Evolutionary conservation across 164 flowering plant species (phyloP).

Genomic region (Nelumbo lutea): DNA sequence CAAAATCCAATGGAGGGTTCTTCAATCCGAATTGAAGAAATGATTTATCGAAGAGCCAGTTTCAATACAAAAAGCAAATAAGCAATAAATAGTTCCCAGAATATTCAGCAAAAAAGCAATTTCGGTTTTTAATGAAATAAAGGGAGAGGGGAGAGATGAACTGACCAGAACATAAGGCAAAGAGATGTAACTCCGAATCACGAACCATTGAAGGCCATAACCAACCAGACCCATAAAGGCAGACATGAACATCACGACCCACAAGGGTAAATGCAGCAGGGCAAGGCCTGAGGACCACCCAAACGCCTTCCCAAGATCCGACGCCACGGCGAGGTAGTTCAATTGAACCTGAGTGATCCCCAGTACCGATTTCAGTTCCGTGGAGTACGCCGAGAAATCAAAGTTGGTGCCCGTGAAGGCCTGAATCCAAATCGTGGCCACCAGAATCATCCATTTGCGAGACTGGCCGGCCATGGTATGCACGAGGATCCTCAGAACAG

Average conservation of each 20-base stretch:
- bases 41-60: no score
- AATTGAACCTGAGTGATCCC: slow-evolving; percentile 81
- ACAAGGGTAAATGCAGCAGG: slow-evolving; percentile 54
- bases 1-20: no score
- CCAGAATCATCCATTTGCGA: slow-evolving; percentile 86
- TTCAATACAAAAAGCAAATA: no score
- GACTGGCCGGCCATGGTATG: slow-evolving; percentile 62
- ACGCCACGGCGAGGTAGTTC: slow-evolving; percentile 84
- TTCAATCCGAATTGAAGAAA: no score
- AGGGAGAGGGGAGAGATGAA: slow-evolving; percentile 1
- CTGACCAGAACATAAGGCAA: slow-evolving; percentile 78
- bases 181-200: slow-evolving; percentile 43
- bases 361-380: slow-evolving; percentile 60
- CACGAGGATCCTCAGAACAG: neutral
- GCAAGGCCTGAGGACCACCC: slow-evolving; percentile 98
- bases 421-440: slow-evolving; percentile 90
- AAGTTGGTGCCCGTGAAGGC: slow-evolving; percentile 97
- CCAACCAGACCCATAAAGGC: slow-evolving; percentile 72
- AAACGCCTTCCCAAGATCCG: slow-evolving; percentile 82
- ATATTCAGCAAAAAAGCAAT: no score
- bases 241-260: slow-evolving; percentile 64
- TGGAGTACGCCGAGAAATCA: slow-evolving; percentile 89
- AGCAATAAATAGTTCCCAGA: no score
- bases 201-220: slow-evolving; percentile 87
- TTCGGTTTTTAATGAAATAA: neutral